These are phyloP conservation scores for Penicillium verhagenii DNA, from an alignment of 495 filamentous ascomycete genomes.

Conservation along the genomic window DNA sequence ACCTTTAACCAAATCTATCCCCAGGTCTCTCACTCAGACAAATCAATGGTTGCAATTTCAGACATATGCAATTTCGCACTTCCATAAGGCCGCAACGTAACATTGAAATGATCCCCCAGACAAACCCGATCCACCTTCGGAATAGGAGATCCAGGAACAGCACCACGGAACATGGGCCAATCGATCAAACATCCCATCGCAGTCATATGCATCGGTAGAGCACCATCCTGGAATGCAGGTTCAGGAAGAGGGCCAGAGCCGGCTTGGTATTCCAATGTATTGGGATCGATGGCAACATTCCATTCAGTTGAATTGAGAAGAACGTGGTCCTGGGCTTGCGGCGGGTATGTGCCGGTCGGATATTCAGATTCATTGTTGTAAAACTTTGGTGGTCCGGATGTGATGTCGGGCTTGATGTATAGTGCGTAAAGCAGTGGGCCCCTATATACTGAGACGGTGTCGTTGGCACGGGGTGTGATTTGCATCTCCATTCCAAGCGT, in stretches of 20 bases:
- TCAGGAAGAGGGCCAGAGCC: constrained; percentile 30
- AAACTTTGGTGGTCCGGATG: constrained; percentile 14
- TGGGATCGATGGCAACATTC: constrained; percentile 25
- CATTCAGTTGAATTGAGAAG: constrained; percentile 14
- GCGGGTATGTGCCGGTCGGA: constrained; percentile 9
- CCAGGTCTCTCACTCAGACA: background rate
- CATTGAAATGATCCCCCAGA: constrained; percentile 39
- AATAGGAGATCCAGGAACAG: constrained; percentile 47
- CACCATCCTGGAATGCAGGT: constrained; percentile 50
- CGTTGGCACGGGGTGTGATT: constrained; percentile 45
- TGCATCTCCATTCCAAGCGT: constrained; percentile 21
- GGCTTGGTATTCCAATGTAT: constrained; percentile 14
- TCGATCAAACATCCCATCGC: constrained; percentile 53
- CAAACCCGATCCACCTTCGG: constrained; percentile 32
- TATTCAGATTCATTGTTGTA: constrained; percentile 12
- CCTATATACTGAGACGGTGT: constrained; percentile 53
- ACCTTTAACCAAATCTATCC: background rate
- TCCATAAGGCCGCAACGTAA: constrained; percentile 54
- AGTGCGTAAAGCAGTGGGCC: constrained; percentile 57
- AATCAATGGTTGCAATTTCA: constrained; percentile 44
- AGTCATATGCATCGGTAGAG: constrained; percentile 45
- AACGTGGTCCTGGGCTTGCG: constrained; percentile 9
- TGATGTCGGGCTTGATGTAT: constrained; percentile 4
- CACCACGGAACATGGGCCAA: constrained; percentile 47
- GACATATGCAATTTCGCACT: constrained; percentile 59